Evolutionary conservation across 352 stramenopile genomes (phyloP).

Genomic region (Phytophthora podocarpi): DNA sequence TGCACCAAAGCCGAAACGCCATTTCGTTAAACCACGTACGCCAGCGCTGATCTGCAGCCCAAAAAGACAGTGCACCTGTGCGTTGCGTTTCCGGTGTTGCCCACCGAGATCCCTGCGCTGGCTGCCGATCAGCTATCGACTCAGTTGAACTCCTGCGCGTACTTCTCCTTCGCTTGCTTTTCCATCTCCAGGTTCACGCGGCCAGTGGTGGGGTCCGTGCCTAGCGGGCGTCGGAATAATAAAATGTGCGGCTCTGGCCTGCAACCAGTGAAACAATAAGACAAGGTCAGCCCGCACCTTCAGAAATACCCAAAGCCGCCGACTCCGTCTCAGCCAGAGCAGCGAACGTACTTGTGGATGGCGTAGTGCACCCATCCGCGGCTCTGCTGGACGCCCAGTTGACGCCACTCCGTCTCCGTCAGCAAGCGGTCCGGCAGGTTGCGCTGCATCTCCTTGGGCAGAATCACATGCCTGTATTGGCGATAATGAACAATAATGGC

Average conservation of each 20-base stretch:
- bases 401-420: conserved; percentile 97
- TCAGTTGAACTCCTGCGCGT: conserved; percentile 88
- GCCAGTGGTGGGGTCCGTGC: conserved; percentile 96
- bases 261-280: conserved; percentile 17
- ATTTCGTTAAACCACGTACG: conserved; percentile 13
- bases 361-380: conserved; percentile 99
- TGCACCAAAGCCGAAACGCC: neutral
- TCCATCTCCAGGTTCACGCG: conserved; percentile 94
- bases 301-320: conserved; percentile 7
- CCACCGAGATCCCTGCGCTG: conserved; percentile 11
- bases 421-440: conserved; percentile 95
- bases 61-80: neutral
- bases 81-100: conserved; percentile 23
- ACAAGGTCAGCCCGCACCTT: conserved; percentile 11
- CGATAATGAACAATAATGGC: neutral
- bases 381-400: conserved; percentile 97
- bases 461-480: conserved; percentile 91
- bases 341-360: conserved; percentile 94
- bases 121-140: neutral
- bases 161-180: conserved; percentile 96
- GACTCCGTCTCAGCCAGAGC: neutral
- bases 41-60: neutral
- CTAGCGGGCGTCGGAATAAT: conserved; percentile 97
- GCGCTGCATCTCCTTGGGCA: conserved; percentile 98
- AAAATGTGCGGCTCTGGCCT: conserved; percentile 99